Percentiles rank a stretch among this genome's conserved stretches.
These are phyloP conservation scores for Powellomyces hirtus DNA, from an alignment of 192 early-diverging fungal genomes.

Conservation along the genomic window DNA sequence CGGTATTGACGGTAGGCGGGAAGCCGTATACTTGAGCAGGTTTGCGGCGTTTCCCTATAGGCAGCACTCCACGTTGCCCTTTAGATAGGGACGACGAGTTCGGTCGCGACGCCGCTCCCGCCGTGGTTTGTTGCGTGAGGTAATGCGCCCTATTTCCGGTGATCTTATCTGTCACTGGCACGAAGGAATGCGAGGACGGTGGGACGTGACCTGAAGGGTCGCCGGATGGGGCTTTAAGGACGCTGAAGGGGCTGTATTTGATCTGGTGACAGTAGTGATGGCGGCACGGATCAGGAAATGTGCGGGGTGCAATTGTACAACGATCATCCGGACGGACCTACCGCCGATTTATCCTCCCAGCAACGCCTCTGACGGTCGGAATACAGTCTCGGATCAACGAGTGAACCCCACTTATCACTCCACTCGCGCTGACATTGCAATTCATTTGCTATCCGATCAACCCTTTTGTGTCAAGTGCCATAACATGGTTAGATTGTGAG, in stretches of 20 bases:
- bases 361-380: constrained; percentile 17
- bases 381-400: constrained; percentile 40
- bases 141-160: constrained; percentile 15
- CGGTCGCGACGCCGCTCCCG: neutral
- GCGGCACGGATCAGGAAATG: neutral
- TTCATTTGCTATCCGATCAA: constrained; percentile 39
- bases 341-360: neutral
- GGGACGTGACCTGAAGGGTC: neutral
- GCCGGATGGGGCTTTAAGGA: constrained; percentile 1
- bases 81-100: neutral
- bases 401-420: constrained; percentile 34
- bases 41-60: neutral
- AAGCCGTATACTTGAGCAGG: constrained; percentile 19
- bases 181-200: constrained; percentile 22
- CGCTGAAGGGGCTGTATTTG: neutral
- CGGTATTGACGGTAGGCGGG: constrained; percentile 31
- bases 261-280: neutral
- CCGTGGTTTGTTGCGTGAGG: neutral
- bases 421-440: constrained; percentile 32
- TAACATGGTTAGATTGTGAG: no score
- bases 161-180: constrained; percentile 68
- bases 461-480: no score
- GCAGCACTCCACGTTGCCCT: neutral
- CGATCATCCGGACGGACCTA: neutral
- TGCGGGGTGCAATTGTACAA: neutral